Percentiles rank a stretch among this genome's conserved stretches.
These are phyloP conservation scores for Talaromyces islandicus DNA, from an alignment of 2,329 filamentous ascomycete species.

Conservation along the genomic window DNA sequence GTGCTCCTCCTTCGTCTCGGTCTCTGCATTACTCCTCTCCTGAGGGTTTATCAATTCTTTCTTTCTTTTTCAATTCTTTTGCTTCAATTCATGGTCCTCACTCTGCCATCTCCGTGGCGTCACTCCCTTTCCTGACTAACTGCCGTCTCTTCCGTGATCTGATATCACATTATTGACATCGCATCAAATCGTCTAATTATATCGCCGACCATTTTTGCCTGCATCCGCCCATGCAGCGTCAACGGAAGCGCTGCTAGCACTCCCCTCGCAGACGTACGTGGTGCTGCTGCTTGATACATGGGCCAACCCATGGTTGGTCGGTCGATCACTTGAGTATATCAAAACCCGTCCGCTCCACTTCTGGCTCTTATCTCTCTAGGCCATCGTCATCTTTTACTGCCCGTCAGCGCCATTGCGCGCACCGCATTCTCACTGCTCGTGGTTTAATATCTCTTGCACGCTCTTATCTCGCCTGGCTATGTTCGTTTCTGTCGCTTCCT, in stretches of 20 bases:
- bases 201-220: background rate
- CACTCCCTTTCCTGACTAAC: too few species aligned
- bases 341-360: background rate
- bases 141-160: too few species aligned
- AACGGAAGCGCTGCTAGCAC: background rate
- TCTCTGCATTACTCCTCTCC: background rate
- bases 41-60: background rate
- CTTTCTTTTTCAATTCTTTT: background rate
- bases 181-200: background rate
- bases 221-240: background rate
- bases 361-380: background rate
- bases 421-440: background rate
- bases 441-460: conserved; percentile 13
- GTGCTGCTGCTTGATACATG: background rate
- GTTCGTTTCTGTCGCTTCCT: conserved; percentile 7
- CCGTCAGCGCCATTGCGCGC: background rate
- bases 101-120: background rate
- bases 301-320: background rate
- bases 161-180: too few species aligned
- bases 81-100: background rate
- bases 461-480: conserved; percentile 10
- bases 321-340: background rate
- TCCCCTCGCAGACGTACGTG: background rate
- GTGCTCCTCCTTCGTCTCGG: background rate
- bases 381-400: background rate